A percentile compares a stretch with the other conserved stretches of the same genome.
phyloP scores from a whole-genome alignment of 2,329 filamentous ascomycete species.

The Xylariaceae sp. region DNA sequence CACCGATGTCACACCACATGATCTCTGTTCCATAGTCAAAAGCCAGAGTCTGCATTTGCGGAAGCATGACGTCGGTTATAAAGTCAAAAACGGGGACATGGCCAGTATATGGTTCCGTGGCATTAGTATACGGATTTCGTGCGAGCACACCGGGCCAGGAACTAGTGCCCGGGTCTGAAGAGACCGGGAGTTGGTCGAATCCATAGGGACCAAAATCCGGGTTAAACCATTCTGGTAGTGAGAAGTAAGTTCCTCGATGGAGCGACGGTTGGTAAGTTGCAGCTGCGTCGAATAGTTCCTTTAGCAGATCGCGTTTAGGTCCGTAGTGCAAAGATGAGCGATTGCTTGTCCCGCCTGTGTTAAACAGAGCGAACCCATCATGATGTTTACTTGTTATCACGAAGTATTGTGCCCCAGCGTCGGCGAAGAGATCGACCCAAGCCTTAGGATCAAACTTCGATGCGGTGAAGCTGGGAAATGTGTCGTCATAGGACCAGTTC shows the following conservation, averaged over 20 bases:
- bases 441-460: conserved; percentile 45
- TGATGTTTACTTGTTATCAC: conserved; percentile 46
- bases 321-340: conserved; percentile 39
- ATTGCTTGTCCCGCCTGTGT: conserved; percentile 35
- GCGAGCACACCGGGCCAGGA: conserved; percentile 37
- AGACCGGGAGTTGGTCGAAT: conserved; percentile 32
- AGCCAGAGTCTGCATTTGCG: conserved; percentile 44
- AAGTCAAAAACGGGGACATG: conserved; percentile 37
- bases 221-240: conserved; percentile 48
- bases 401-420: conserved; percentile 40
- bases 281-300: conserved; percentile 42
- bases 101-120: conserved; percentile 40
- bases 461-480: conserved; percentile 51
- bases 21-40: conserved; percentile 42
- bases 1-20: conserved; percentile 48
- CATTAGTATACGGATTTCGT: conserved; percentile 41
- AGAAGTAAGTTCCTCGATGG: conserved; percentile 45
- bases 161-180: conserved; percentile 24
- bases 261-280: conserved; percentile 37
- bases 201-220: conserved; percentile 42
- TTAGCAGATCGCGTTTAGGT: conserved; percentile 38
- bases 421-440: conserved; percentile 37
- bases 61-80: conserved; percentile 40
- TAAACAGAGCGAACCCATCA: conserved; percentile 45
- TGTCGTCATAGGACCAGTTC: conserved; percentile 52